phyloP scores from a whole-genome alignment of 2,329 filamentous ascomycete genomes.

The Colletotrichum incanum region DNA sequence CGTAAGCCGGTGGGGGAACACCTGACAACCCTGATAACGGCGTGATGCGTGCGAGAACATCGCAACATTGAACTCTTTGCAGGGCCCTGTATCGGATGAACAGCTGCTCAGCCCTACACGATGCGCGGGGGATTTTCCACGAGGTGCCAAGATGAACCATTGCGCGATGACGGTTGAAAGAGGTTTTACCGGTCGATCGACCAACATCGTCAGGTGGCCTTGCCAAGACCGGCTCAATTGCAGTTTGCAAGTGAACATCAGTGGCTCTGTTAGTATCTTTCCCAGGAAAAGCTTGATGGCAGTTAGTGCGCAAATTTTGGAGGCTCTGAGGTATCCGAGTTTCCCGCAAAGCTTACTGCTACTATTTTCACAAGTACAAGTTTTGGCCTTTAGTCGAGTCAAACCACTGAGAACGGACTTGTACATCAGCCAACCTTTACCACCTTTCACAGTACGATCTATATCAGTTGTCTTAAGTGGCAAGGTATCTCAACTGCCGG shows the following conservation, averaged over 20 bases:
- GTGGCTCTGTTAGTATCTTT: too few relatives aligned
- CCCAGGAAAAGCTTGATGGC: not conserved
- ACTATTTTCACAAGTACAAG: too few relatives aligned
- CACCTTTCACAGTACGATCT: too few relatives aligned
- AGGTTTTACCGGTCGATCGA: not conserved
- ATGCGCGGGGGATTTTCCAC: constrained; percentile 18
- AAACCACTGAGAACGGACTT: too few relatives aligned
- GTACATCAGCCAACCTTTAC: too few relatives aligned
- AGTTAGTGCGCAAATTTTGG: not conserved
- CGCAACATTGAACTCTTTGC: not conserved
- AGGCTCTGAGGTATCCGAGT: not conserved
- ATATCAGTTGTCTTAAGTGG: too few relatives aligned
- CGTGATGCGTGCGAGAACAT: constrained; percentile 1
- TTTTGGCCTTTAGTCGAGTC: too few relatives aligned
- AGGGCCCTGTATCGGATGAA: constrained; percentile 12
- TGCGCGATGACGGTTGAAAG: not conserved
- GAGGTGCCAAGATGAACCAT: constrained; percentile 19
- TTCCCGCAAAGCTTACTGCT: not conserved
- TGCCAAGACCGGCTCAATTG: not conserved
- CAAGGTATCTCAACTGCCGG: too few relatives aligned
- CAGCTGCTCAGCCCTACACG: constrained; percentile 25
- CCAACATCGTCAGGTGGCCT: constrained; percentile 1
- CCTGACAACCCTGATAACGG: not conserved
- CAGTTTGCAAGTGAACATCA: not conserved
- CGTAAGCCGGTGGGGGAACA: constrained; percentile 8